Base-by-base conservation (phyloP, 2,329 filamentous ascomycete genomes). In the Dothistroma septosporum region DNA sequence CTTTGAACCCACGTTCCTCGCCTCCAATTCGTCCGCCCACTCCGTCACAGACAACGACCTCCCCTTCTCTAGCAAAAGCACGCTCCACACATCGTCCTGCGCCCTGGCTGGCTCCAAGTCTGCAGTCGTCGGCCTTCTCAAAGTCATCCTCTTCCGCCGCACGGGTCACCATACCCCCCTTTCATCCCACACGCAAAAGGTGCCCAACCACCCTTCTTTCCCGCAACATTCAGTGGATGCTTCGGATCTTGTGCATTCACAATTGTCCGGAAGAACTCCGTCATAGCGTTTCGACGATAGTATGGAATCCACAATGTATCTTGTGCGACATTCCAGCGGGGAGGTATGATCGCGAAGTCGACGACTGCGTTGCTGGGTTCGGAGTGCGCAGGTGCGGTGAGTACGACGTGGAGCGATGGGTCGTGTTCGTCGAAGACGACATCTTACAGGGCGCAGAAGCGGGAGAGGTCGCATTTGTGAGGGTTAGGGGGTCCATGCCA, bases 251-350 rank as follows among this genome's bases (percentile, higher is more conserved):
- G 85, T 7, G 75, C 78, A 22, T 81, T 82, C 47, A 76, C 73
- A 59, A 86, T 81, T 16, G 85, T 74, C 0, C 82, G 83, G 80
- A 84, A 84, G 74, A 86, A 86, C 72, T 87, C 85, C 57, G 79
- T 82, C 77, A 85, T 85, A 12, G 82, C 84, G 77, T 87, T 87
- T 68, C 85, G 81, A 75, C 89, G 87, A 76, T 87, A 89, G 79
- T 86, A 89, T 0, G 87, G 87, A 28, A 86, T 85, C n/a, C 86
- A 82, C 77, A 89, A 89, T 0, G 87, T 89, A 68, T 87, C 80
- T 67, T 87, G 84, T 1, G 81, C 82, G 0, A 87, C 85, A 48
- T 87, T 80, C 85, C 86, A 89, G 54, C 86, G 32, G 1, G 87
- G 86, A 8, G 86, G 85, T 74, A 89, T 88, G 73, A 88, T 84